Evolutionary conservation across 257 asterid species (phyloP), one percentile per base, ranked within the genome.

Genomic region (Capsicum baccatum): DNA sequence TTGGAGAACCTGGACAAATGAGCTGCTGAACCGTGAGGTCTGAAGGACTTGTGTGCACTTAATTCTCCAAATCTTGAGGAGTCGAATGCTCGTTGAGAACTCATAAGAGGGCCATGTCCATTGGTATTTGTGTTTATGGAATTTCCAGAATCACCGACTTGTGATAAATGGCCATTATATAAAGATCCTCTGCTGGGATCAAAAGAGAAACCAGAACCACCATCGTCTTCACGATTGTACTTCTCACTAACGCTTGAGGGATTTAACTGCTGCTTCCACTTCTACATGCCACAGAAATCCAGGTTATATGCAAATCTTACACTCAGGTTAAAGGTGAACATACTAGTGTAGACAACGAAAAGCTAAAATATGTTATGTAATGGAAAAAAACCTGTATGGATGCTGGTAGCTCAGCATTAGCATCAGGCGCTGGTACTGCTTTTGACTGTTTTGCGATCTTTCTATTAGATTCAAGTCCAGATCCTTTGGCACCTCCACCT

Each of bases 1-100:
- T 91, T 95, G 50, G 98, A 94, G 88, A 94, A 95, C 85, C 91
- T 87, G 71, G 98, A 90, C 87, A 94, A 81, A 14, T 91, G 90
- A 1, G 92, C 93, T 3, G 91, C 92, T 48, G 92, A 81, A 56
- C 86, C 92, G 59, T 87, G 92, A 56, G 91, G 87, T 87, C 87
- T 90, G 76, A 70, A 88, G 50, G 95, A 92, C 85, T 89, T 90
- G 79, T 91, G 93, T 17, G 90, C 83, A 80, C 89, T 88, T 9
- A 90, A 87, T 80, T 91, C 98, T 71, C 89, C 79, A 82, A 67
- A 84, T 47, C 89, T 91, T 10, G 90, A 84, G 52, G 92, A 92
- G 87, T 86, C 91, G 84, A 85, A 62, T 85, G 59, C 88, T 66
- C 8, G 66, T 78, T 80, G 82, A 82, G 91, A 85, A 81, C 84